phyloP scores from a whole-genome alignment of 331 rosid species.

The Cydonia oblonga region DNA sequence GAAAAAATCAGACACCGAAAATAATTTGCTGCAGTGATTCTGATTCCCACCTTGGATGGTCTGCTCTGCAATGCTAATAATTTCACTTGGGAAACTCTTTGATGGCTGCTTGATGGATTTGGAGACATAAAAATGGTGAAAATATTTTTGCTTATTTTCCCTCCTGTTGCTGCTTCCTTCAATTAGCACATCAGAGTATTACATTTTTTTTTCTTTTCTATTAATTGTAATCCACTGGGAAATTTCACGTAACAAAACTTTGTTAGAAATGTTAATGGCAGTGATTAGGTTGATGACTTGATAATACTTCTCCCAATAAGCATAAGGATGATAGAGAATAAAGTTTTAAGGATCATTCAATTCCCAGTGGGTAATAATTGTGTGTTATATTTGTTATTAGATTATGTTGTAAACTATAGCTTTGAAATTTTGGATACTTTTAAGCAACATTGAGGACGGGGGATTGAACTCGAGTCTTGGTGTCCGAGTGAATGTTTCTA shows the following conservation, averaged over 20 bases:
- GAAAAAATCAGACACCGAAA: neutral
- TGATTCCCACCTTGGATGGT: slow-evolving; percentile 1
- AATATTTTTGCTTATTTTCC: neutral
- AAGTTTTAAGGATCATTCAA: neutral
- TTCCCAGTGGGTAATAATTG: neutral
- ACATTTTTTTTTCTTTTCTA: neutral
- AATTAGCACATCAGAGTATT: neutral
- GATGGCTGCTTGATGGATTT: neutral
- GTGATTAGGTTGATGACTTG: neutral
- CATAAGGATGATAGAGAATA: neutral
- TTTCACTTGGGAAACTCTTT: slow-evolving; percentile 1
- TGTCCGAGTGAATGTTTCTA: too few relatives aligned
- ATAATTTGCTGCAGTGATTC: neutral
- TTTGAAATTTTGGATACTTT: neutral
- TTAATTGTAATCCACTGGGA: neutral
- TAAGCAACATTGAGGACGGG: too few relatives aligned
- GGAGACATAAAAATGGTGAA: neutral
- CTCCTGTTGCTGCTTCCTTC: neutral
- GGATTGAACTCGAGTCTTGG: too few relatives aligned
- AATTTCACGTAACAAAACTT: neutral
- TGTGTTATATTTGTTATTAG: neutral
- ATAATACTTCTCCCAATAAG: neutral
- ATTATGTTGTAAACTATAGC: neutral
- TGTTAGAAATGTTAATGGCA: neutral
- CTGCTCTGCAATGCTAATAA: neutral